These are phyloP conservation scores for Sporisorium sorghi DNA, from an alignment of 1,284 basidiomycete species.

Conservation along the genomic window DNA sequence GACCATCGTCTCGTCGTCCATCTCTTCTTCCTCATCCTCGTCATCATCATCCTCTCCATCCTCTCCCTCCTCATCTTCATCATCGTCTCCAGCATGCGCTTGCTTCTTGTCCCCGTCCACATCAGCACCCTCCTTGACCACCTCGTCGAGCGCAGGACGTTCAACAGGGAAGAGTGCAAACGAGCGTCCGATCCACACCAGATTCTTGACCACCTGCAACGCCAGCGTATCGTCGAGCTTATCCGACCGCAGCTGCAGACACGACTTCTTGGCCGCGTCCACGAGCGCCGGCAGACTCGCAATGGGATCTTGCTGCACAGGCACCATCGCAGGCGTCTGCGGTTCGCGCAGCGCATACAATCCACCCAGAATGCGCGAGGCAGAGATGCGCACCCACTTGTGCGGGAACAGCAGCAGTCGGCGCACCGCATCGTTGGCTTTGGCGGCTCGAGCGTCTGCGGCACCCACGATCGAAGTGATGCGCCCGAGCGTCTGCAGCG, in stretches of 20 bases:
- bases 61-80: conserved; percentile 20
- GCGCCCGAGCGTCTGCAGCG: conserved; percentile 64
- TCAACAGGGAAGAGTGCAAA: conserved; percentile 55
- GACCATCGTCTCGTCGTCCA: conserved; percentile 30
- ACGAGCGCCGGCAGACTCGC: conserved; percentile 75
- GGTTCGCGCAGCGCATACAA: conserved; percentile 72
- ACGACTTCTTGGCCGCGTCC: conserved; percentile 81
- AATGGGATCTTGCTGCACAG: conserved; percentile 69
- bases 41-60: conserved; percentile 55
- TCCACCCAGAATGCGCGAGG: conserved; percentile 81
- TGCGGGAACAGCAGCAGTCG: conserved; percentile 87
- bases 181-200: conserved; percentile 86
- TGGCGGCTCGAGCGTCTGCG: not conserved
- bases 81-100: conserved; percentile 54
- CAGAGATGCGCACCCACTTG: conserved; percentile 88
- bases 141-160: conserved; percentile 23
- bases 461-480: conserved; percentile 21
- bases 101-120: conserved; percentile 13
- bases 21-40: conserved; percentile 37
- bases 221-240: conserved; percentile 81
- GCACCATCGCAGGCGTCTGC: conserved; percentile 26
- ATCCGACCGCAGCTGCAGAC: conserved; percentile 83
- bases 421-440: conserved; percentile 73
- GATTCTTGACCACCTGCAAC: conserved; percentile 90
- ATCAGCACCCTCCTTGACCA: not conserved